Conservation (phyloP, 177 flowering plant species). For the Vitis hybrid region DNA sequence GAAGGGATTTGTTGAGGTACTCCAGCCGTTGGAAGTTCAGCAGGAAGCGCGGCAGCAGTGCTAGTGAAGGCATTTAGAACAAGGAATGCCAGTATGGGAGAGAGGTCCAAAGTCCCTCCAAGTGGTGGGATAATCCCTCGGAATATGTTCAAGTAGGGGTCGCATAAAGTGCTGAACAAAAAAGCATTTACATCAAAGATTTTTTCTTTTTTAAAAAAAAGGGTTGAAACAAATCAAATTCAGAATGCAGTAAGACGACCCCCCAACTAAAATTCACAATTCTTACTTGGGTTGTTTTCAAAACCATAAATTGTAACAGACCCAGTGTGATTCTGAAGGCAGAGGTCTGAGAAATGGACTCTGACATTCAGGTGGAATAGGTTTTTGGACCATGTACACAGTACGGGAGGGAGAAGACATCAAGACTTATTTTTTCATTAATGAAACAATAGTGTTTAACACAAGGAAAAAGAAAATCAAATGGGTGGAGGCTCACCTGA, state of each 20-base stretch:
- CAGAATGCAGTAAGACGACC: too few species aligned
- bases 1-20: conserved; percentile 12
- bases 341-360: too few species aligned
- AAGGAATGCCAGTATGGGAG: conserved; percentile 88
- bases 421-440: too few species aligned
- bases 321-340: too few species aligned
- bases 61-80: conserved; percentile 86
- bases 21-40: conserved; percentile 64
- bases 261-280: too few species aligned
- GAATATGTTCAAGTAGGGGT: conserved; percentile 95
- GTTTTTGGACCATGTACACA: too few species aligned
- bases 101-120: conserved; percentile 88
- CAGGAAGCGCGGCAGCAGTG: conserved; percentile 89
- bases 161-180: conserved; percentile 79
- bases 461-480: not conserved
- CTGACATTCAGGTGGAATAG: too few species aligned
- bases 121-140: conserved; percentile 94
- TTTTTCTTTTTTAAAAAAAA: not conserved
- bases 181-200: conserved; percentile 2
- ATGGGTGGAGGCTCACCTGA: conserved; percentile 52
- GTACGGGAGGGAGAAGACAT: too few species aligned
- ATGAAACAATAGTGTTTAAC: not conserved
- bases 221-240: not conserved
- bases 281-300: too few species aligned
- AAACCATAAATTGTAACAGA: too few species aligned